phyloP scores from a whole-genome alignment of 139 green algal genomes.

The Zygnema cylindricum region DNA sequence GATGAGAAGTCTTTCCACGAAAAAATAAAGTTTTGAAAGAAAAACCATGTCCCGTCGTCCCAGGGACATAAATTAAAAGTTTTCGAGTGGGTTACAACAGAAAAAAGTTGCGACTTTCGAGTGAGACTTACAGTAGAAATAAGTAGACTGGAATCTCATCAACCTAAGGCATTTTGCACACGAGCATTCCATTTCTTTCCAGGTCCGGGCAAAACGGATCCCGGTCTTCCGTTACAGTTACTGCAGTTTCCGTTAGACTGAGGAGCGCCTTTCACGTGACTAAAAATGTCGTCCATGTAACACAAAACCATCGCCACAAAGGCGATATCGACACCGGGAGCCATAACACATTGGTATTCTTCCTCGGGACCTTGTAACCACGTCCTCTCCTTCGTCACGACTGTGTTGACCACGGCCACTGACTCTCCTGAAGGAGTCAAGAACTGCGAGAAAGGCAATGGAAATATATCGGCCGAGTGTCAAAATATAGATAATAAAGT shows the following conservation, averaged over 20 bases:
- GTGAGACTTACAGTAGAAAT: too few relatives aligned
- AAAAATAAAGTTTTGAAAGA: too few relatives aligned
- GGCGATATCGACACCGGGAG: background rate
- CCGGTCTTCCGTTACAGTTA: background rate
- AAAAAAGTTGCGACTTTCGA: too few relatives aligned
- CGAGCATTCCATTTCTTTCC: background rate
- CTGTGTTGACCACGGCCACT: background rate
- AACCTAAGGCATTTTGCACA: background rate
- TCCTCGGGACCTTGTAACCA: background rate
- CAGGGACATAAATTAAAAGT: too few relatives aligned
- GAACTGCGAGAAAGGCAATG: background rate
- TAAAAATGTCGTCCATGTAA: background rate
- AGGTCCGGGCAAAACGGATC: background rate
- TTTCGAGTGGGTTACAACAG: too few relatives aligned
- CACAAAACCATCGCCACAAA: background rate
- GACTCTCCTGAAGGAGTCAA: background rate
- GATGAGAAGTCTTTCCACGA: too few relatives aligned
- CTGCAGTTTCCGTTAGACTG: background rate
- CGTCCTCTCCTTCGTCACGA: background rate
- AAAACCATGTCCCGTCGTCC: too few relatives aligned
- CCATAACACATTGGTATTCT: background rate
- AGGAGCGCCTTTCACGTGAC: background rate
- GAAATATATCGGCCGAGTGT: too few relatives aligned
- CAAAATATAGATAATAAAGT: too few relatives aligned
- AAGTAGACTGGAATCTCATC: too few relatives aligned